A percentile compares a stretch with the other conserved stretches of the same genome.
Evolutionary conservation across 1,139 yeast species (phyloP).

Genomic region (Zygotorulaspora mrakii): DNA sequence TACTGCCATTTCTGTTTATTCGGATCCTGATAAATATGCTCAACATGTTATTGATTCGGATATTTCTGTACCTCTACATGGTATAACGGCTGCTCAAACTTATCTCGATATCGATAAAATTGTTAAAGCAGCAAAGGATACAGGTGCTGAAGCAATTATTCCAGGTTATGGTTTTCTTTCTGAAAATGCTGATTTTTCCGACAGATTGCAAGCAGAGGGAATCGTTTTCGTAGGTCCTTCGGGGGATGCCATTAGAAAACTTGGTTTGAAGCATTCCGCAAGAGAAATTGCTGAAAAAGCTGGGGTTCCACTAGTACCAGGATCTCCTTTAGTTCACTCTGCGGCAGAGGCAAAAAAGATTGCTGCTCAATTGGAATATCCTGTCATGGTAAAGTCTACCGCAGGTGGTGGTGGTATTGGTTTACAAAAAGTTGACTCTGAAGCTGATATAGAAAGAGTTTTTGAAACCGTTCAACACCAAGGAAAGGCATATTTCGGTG

Average conservation of each 20-base stretch:
- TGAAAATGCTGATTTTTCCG: conserved; percentile 94
- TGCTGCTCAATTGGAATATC: conserved; percentile 80
- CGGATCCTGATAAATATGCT: conserved; percentile 86
- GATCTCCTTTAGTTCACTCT: conserved; percentile 72
- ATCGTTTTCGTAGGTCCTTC: conserved; percentile 93
- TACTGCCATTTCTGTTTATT: conserved; percentile 79
- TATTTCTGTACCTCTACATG: conserved; percentile 71
- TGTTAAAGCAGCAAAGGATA: conserved; percentile 72
- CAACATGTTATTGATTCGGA: conserved; percentile 84
- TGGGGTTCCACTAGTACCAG: conserved; percentile 92
- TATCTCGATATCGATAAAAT: conserved; percentile 83
- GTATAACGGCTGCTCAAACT: conserved; percentile 83
- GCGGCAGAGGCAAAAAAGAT: conserved; percentile 69
- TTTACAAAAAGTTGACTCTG: conserved; percentile 82
- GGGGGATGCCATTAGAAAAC: conserved; percentile 83
- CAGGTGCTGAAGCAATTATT: conserved; percentile 86
- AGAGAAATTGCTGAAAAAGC: conserved; percentile 87
- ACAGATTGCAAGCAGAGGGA: conserved; percentile 75
- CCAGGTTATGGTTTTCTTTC: conserved; percentile 97
- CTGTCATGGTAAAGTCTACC: conserved; percentile 93
- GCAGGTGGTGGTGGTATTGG: conserved; percentile 99
- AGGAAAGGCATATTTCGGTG: conserved; percentile 89
- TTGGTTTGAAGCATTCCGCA: conserved; percentile 94
- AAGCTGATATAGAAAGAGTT: conserved; percentile 72
- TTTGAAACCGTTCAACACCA: conserved; percentile 90